A percentile compares a stretch with the other conserved stretches of the same genome.
These are phyloP conservation scores for Fusarium redolens DNA, from an alignment of 2,329 filamentous ascomycete species.

Conservation along the genomic window DNA sequence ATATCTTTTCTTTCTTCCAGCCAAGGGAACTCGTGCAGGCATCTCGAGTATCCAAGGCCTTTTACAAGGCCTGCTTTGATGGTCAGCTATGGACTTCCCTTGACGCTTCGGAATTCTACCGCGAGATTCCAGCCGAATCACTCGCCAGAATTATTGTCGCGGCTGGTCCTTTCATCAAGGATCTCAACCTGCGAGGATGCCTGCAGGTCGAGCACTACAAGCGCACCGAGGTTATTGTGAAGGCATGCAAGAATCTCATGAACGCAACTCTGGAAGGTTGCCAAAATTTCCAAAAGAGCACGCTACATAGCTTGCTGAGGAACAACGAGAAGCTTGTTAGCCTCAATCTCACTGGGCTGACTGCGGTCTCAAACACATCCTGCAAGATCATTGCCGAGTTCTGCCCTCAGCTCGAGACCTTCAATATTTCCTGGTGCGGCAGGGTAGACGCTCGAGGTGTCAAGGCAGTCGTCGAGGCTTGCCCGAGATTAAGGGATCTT, in stretches of 20 bases:
- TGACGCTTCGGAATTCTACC: constrained; percentile 88
- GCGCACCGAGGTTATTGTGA: constrained; percentile 79
- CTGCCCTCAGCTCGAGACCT: constrained; percentile 82
- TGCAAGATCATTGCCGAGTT: constrained; percentile 87
- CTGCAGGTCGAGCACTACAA: constrained; percentile 88
- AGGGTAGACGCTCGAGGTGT: constrained; percentile 84
- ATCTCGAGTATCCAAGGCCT: constrained; percentile 81
- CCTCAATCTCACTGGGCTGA: constrained; percentile 86
- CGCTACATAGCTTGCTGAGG: constrained; percentile 79
- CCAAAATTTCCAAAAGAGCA: constrained; percentile 81
- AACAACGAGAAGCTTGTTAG: constrained; percentile 83
- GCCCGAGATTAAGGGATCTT: constrained; percentile 79
- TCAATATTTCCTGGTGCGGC: constrained; percentile 95
- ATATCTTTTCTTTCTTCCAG: constrained; percentile 79
- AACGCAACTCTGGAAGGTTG: constrained; percentile 92
- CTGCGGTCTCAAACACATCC: constrained; percentile 82
- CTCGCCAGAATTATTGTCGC: constrained; percentile 85
- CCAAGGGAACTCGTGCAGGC: constrained; percentile 84
- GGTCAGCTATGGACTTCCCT: constrained; percentile 92
- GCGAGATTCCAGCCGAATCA: constrained; percentile 84
- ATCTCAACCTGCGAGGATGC: constrained; percentile 91
- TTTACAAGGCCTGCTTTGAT: constrained; percentile 88
- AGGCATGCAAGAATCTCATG: constrained; percentile 86
- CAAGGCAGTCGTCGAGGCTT: constrained; percentile 76
- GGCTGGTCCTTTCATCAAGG: constrained; percentile 89